Base-by-base conservation (phyloP, 2,329 filamentous ascomycete species). In the Dothideomycetidae sp. region DNA sequence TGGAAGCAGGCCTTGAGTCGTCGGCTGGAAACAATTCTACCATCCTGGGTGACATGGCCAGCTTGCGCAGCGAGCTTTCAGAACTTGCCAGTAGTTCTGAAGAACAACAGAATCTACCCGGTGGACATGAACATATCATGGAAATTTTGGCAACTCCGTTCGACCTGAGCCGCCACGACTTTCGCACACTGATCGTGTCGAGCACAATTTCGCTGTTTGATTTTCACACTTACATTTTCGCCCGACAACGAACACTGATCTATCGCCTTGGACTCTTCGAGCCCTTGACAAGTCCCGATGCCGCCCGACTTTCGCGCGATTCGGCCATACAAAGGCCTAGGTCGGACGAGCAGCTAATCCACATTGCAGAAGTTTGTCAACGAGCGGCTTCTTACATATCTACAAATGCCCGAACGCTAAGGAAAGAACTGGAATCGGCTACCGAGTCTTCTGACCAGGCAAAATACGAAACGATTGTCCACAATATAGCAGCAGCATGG, bases 201-300 rank as follows among this genome's bases (percentile, higher is more conserved):
- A 98, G 92, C 61, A 82, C 93, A 46, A 92, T 98, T 23, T 98
- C 90, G 0, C 68, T 93, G 2, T 94, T 96, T 53, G 90, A 98
- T 56, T 96, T 98, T 55, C 71, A 83, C 34, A 83, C 81, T 48
- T 98, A 98, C 55, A 76, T 98, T 10, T 98, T 96, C 56, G 77
- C 84, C 3, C 73, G 90, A 15, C 88, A 98, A 50, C 74, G 93
- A 44, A 73, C 80, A 2, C 61, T 98, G 1, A 67, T 96, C 1
- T 66, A 93, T 10, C 73, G 86, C 3, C 69, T 93, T 1, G 85
- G 81, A n/a, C 90, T 88, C 51, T 59, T 60, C 29, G 32, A n/a
- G 17, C 36, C 50, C 51, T 42, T 50, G 7, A n/a, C 7, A n/a
- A 26, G 7, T 26, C n/a, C 21, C 21, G n/a, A 26, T n/a, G 7